These are phyloP conservation scores for Lasiodiplodia sp. DNA, from an alignment of 2,329 filamentous ascomycete genomes.

Conservation along the genomic window DNA sequence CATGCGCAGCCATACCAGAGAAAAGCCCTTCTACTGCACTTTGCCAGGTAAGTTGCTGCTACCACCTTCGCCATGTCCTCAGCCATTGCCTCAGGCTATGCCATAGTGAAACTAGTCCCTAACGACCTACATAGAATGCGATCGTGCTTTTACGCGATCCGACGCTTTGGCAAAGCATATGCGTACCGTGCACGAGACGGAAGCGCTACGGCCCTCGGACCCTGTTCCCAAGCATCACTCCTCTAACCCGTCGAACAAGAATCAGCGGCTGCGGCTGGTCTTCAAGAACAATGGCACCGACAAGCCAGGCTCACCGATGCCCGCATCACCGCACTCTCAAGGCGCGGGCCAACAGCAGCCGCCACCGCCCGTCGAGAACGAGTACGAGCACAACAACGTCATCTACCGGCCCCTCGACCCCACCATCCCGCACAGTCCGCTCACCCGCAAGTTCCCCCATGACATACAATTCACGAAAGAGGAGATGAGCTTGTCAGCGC, in stretches of 20 bases:
- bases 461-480: constrained; percentile 68
- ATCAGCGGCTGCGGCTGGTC: constrained; percentile 54
- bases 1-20: constrained; percentile 95
- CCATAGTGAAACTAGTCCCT: neutral
- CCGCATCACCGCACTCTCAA: constrained; percentile 42
- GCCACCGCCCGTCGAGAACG: constrained; percentile 36
- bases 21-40: constrained; percentile 98
- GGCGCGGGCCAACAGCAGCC: constrained; percentile 35
- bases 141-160: constrained; percentile 93
- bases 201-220: constrained; percentile 80
- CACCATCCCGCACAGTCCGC: constrained; percentile 65
- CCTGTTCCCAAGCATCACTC: constrained; percentile 72
- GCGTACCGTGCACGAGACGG: constrained; percentile 97
- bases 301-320: constrained; percentile 45
- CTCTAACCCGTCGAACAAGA: constrained; percentile 54
- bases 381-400: constrained; percentile 63
- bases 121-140: constrained; percentile 73
- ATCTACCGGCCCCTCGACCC: constrained; percentile 63
- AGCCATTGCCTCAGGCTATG: neutral
- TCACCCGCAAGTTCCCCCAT: constrained; percentile 60
- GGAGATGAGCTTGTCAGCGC: constrained; percentile 71
- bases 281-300: constrained; percentile 45
- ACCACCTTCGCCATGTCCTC: constrained; percentile 34
- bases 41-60: constrained; percentile 73
- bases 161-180: constrained; percentile 98